A percentile compares a stretch with the other conserved stretches of the same genome.
These are phyloP conservation scores for Oemleria cerasiformis DNA, from an alignment of 306 rosid genomes.

Conservation along the genomic window DNA sequence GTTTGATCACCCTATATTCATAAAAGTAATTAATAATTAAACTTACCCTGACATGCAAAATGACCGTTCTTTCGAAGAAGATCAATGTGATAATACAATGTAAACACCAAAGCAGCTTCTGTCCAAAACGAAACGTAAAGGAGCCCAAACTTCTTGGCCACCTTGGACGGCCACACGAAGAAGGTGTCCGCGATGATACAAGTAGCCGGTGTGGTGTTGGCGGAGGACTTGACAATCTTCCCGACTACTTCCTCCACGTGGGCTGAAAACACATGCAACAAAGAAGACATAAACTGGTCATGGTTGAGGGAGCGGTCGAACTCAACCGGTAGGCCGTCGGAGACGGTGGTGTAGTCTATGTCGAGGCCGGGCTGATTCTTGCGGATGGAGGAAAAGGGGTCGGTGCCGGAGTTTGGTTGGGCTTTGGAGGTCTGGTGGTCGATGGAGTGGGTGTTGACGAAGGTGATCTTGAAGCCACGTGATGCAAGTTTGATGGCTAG, in stretches of 20 bases:
- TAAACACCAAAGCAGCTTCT: slow-evolving; percentile 51
- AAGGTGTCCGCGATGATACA: slow-evolving; percentile 54
- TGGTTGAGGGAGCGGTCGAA: slow-evolving; percentile 54
- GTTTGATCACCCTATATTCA: too few species aligned
- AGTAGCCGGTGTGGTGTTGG: slow-evolving; percentile 15
- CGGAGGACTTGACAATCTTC: slow-evolving; percentile 19
- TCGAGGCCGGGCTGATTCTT: slow-evolving; percentile 32
- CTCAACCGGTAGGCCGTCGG: slow-evolving; percentile 55
- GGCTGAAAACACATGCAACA: slow-evolving; percentile 37
- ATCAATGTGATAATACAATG: slow-evolving; percentile 47
- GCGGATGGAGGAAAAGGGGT: slow-evolving; percentile 30
- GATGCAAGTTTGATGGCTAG: slow-evolving; percentile 57
- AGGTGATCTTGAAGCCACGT: slow-evolving; percentile 51
- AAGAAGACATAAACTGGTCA: slow-evolving; percentile 46
- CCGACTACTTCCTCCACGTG: slow-evolving; percentile 43
- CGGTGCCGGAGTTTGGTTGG: slow-evolving; percentile 6
- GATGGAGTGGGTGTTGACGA: slow-evolving; percentile 52
- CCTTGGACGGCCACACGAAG: slow-evolving; percentile 50
- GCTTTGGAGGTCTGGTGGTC: slow-evolving; percentile 45
- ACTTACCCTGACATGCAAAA: slow-evolving; percentile 39
- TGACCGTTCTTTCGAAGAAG: slow-evolving; percentile 45
- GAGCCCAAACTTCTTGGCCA: slow-evolving; percentile 43
- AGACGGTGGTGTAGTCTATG: slow-evolving; percentile 47
- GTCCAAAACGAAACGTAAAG: slow-evolving; percentile 54
- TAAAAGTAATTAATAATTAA: too few species aligned